phyloP scores from a whole-genome alignment of 2,329 filamentous ascomycete species.

The Pseudofabraea citricarpa region DNA sequence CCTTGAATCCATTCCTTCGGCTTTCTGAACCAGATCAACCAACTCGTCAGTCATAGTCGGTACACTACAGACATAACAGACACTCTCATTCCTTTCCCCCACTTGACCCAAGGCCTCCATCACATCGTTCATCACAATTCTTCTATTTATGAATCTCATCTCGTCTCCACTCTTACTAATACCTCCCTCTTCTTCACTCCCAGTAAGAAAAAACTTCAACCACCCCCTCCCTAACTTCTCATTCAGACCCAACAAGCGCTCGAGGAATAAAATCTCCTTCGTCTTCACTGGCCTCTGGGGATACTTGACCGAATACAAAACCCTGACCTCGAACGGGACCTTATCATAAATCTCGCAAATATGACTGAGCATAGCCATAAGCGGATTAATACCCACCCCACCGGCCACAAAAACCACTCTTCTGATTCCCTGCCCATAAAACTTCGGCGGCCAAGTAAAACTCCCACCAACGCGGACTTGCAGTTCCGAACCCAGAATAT shows the following conservation, averaged over 20 bases:
- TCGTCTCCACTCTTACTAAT: background rate
- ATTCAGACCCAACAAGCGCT: conserved; percentile 31
- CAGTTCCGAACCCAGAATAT: background rate
- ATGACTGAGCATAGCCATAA: conserved; percentile 25
- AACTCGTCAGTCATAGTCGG: background rate
- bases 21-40: background rate
- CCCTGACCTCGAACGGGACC: conserved; percentile 10
- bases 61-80: background rate
- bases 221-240: background rate
- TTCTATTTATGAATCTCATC: background rate
- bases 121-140: background rate
- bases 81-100: background rate
- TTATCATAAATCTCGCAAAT: conserved; percentile 4
- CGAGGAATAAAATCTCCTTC: conserved; percentile 45
- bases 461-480: conserved; percentile 29
- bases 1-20: background rate
- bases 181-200: background rate
- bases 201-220: background rate
- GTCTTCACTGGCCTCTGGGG: conserved; percentile 18
- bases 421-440: conserved; percentile 35
- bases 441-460: conserved; percentile 70
- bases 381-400: conserved; percentile 29
- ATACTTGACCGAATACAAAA: conserved; percentile 25
- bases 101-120: background rate
- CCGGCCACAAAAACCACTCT: conserved; percentile 61